A percentile compares a stretch with the other conserved stretches of the same genome.
Conservation (phyloP, 2,329 filamentous ascomycete species). For the Pseudogymnoascus sp. region DNA sequence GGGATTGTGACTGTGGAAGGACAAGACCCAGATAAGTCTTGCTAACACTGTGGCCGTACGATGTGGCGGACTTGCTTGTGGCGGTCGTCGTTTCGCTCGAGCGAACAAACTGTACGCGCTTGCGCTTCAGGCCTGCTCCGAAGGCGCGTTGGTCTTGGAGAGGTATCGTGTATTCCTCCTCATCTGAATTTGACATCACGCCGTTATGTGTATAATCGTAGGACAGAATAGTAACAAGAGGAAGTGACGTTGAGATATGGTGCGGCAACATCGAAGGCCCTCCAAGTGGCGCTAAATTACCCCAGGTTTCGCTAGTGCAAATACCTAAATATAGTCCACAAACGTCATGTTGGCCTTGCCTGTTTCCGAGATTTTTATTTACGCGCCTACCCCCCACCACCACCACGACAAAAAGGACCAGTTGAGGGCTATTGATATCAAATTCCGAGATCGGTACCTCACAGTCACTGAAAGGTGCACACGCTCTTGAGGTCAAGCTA, state of each 20-base stretch:
- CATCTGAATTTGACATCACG: slow-evolving; percentile 29
- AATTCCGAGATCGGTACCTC: neutral
- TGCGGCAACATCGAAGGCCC: neutral
- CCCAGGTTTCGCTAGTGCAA: slow-evolving; percentile 3
- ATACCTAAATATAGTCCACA: slow-evolving; percentile 3
- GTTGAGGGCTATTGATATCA: neutral
- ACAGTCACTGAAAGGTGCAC: neutral
- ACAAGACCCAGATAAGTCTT: slow-evolving; percentile 63
- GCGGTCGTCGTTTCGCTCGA: slow-evolving; percentile 23
- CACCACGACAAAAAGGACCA: neutral
- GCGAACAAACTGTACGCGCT: slow-evolving; percentile 49
- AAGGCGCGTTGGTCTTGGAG: slow-evolving; percentile 52
- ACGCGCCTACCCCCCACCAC: neutral
- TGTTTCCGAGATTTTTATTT: slow-evolving; percentile 17
- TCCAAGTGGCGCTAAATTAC: slow-evolving; percentile 2
- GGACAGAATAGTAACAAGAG: neutral
- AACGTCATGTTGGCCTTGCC: slow-evolving; percentile 5
- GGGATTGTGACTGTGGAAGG: slow-evolving; percentile 28
- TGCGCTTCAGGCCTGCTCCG: slow-evolving; percentile 54
- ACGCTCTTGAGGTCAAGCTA: neutral
- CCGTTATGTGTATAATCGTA: neutral
- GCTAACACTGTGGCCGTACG: slow-evolving; percentile 23
- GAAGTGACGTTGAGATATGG: slow-evolving; percentile 5
- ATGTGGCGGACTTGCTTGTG: slow-evolving; percentile 17
- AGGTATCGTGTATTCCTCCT: slow-evolving; percentile 47